phyloP scores from a whole-genome alignment of 2,329 filamentous ascomycete species.

The Venturia nashicola region DNA sequence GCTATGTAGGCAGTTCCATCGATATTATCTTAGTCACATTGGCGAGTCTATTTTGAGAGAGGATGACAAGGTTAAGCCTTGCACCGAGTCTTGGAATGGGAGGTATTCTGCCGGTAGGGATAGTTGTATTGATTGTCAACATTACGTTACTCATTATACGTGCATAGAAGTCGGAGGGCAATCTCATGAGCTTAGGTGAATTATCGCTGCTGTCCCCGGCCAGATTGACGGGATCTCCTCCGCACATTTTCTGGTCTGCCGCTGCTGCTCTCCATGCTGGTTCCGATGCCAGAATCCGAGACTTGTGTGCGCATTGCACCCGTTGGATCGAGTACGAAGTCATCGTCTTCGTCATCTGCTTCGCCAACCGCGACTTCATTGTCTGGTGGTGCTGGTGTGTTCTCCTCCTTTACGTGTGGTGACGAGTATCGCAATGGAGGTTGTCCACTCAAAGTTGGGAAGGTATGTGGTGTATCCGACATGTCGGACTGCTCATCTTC shows the following conservation, averaged over 20 bases:
- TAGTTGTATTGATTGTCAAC: not conserved
- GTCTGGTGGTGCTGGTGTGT: constrained; percentile 11
- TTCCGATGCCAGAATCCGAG: constrained; percentile 34
- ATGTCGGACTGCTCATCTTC: constrained; percentile 17
- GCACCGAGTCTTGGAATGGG: not conserved
- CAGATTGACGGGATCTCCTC: not conserved
- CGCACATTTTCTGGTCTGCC: not conserved
- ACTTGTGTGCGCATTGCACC: constrained; percentile 13
- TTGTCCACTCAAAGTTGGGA: constrained; percentile 34
- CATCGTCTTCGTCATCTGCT: constrained; percentile 28
- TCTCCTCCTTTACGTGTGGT: constrained; percentile 19
- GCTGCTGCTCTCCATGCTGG: constrained; percentile 31
- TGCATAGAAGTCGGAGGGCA: not conserved
- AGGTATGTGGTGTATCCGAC: constrained; percentile 36
- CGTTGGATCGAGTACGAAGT: constrained; percentile 28
- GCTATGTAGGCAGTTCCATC: not conserved
- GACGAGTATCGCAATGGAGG: constrained; percentile 27
- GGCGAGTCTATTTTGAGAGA: not conserved
- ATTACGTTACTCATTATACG: not conserved
- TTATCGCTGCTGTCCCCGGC: not conserved
- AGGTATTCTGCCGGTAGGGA: not conserved
- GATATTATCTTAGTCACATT: not conserved
- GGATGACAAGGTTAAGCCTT: not conserved
- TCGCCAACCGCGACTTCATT: constrained; percentile 14
- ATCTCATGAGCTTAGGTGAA: not conserved